A percentile compares a stretch with the other conserved stretches of the same genome.
Evolutionary conservation across 169 alveolate species (phyloP).

Genomic region (Plasmodium coatneyi): DNA sequence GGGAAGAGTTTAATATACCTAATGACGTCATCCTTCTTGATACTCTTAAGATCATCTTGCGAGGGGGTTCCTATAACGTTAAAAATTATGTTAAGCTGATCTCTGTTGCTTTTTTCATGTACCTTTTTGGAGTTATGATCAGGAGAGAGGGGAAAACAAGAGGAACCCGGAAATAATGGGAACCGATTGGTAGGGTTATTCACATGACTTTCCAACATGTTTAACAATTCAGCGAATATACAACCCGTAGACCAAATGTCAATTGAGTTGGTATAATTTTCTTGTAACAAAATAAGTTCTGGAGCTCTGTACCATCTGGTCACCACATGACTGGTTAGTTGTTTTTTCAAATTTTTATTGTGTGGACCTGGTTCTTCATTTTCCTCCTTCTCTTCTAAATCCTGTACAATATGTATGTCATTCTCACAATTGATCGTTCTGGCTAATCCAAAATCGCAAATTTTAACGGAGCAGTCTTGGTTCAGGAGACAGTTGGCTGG

Average conservation of each 20-base stretch:
- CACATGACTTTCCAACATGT: constrained; percentile 94
- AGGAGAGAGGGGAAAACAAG: constrained; percentile 97
- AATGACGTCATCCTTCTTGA: constrained; percentile 90
- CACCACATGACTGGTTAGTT: constrained; percentile 98
- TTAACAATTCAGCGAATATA: constrained; percentile 95
- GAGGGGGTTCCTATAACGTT: constrained; percentile 97
- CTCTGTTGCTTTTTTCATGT: constrained; percentile 86
- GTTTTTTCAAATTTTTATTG: constrained; percentile 89
- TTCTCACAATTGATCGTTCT: constrained; percentile 84
- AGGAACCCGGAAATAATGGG: constrained; percentile 97
- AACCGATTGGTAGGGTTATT: constrained; percentile 95
- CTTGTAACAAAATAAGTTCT: constrained; percentile 97
- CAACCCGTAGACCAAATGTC: constrained; percentile 99
- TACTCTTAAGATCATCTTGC: constrained; percentile 93
- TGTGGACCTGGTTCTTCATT: constrained; percentile 76
- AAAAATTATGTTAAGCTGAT: constrained; percentile 96
- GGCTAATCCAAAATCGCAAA: constrained; percentile 98
- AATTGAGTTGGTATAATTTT: constrained; percentile 97
- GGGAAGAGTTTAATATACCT: constrained; percentile 88
- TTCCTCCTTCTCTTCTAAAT: constrained; percentile 74
- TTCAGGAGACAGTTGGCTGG: constrained; percentile 98
- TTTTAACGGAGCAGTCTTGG: constrained; percentile 98
- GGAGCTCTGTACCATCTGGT: constrained; percentile 99
- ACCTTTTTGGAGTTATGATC: constrained; percentile 88
- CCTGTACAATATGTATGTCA: constrained; percentile 40